Conservation (phyloP, 352 stramenopile species). For the Phytophthora crassamura region DNA sequence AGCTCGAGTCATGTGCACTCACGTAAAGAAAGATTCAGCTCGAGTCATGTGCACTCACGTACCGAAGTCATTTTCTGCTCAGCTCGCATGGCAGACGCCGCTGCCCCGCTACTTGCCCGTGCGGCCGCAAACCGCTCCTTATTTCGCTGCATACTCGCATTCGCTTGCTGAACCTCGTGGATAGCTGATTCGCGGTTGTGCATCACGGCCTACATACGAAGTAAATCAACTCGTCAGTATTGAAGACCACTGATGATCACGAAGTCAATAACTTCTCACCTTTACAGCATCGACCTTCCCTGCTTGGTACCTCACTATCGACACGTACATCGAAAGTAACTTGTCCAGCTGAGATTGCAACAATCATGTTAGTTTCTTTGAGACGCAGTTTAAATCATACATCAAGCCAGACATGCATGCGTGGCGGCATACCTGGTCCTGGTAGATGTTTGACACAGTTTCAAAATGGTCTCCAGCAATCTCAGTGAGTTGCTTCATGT, state of each 20-base stretch:
- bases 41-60: no score
- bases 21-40: no score
- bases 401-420: background rate
- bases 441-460: conserved; percentile 86
- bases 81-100: conserved; percentile 85
- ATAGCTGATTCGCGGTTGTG: conserved; percentile 88
- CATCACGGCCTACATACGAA: conserved; percentile 73
- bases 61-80: conserved; percentile 91
- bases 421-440: conserved; percentile 69
- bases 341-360: conserved; percentile 69
- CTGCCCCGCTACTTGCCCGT: conserved; percentile 82
- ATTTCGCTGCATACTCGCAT: conserved; percentile 90
- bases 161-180: conserved; percentile 88
- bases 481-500: conserved; percentile 80
- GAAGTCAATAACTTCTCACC: conserved; percentile 36
- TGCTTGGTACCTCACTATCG: conserved; percentile 84
- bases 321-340: conserved; percentile 87
- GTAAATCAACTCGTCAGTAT: conserved; percentile 4
- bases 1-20: background rate
- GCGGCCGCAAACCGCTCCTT: conserved; percentile 89
- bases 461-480: conserved; percentile 83
- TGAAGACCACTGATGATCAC: background rate
- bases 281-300: conserved; percentile 90
- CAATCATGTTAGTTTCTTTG: conserved; percentile 2
- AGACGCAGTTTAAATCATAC: background rate